Conservation (phyloP, 2,329 filamentous ascomycete genomes). For the Rhinocladiella similis region DNA sequence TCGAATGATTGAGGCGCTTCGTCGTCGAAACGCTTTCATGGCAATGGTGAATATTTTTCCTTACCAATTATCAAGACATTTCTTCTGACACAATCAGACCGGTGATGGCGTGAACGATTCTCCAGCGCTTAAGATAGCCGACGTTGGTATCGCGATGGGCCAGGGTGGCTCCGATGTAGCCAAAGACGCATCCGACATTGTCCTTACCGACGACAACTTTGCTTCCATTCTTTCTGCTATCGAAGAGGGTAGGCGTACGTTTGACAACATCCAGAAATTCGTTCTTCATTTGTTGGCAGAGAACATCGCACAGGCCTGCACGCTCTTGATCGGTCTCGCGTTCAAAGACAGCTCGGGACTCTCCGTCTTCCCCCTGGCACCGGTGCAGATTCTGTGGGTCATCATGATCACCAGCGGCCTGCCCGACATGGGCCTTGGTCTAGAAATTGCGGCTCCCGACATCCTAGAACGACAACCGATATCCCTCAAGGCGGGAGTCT, state of each 20-base stretch:
- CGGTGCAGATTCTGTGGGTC: slow-evolving; percentile 88
- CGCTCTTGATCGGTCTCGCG: slow-evolving; percentile 75
- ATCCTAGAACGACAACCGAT: slow-evolving; percentile 75
- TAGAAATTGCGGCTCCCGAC: slow-evolving; percentile 72
- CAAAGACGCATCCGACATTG: slow-evolving; percentile 66
- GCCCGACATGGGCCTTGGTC: slow-evolving; percentile 83
- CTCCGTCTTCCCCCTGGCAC: slow-evolving; percentile 82
- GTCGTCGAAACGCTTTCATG: slow-evolving; percentile 66
- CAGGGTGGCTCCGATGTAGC: slow-evolving; percentile 78
- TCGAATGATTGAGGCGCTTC: slow-evolving; percentile 72
- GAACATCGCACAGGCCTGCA: slow-evolving; percentile 81
- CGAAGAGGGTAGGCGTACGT: slow-evolving; percentile 80
- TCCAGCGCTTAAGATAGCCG: slow-evolving; percentile 75
- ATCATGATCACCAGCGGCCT: slow-evolving; percentile 90
- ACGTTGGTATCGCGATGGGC: slow-evolving; percentile 89
- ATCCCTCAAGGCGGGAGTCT: slow-evolving; percentile 63
- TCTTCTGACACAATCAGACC: slow-evolving; percentile 45
- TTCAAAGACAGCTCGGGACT: slow-evolving; percentile 72
- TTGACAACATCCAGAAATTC: slow-evolving; percentile 88
- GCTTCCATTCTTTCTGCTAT: slow-evolving; percentile 82
- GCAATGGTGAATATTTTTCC: slow-evolving; percentile 58
- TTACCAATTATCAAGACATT: background rate
- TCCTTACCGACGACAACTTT: slow-evolving; percentile 80
- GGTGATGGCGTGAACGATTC: slow-evolving; percentile 88
- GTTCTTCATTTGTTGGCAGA: slow-evolving; percentile 76